Evolutionary conservation across 2,329 filamentous ascomycete species (phyloP), one percentile per base, ranked within the genome.

Genomic region (Stenocarpella maydis): DNA sequence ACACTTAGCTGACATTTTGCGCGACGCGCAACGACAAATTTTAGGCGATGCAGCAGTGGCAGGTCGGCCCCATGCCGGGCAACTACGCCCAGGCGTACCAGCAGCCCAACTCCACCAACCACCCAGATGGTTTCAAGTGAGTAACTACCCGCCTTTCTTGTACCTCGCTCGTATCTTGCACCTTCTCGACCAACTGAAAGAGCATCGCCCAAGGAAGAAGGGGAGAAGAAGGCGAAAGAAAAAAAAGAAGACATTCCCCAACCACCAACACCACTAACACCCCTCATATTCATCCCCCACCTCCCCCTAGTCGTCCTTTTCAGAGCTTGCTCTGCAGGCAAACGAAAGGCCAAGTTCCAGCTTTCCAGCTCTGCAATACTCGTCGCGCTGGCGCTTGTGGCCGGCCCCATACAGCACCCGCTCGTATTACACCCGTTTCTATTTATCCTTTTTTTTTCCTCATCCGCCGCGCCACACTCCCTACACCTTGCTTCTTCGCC

Each of bases 41-140:
- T 58, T 70, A 87, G 85, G 85, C 80, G 80, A 88, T 88, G 86
- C 84, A 88, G 82, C 85, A 87, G 80, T 88, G 86, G 86, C 85
- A 87, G 80, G 84, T 88, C 79, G 85, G 86, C 81, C 85, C 86
- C 74, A 83, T 88, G 80, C 65, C 54, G 67, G 69, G 63, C 37
- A n/a, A n/a, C 60, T 39, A 50, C 43, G 50, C 31, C 50, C 45
- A 53, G 41, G 53, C 52, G 61, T 69, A 64, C 61, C 83, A 87
- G 77, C 77, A 83, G 83, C 78, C 77, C 77, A 85, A 83, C 80
- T 81, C 82, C 79, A 81, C 84, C 75, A 85, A 86, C 76, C 84
- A 85, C 76, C 81, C 83, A 45, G 85, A 84, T 80, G 85, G 87
- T 73, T 85, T 87, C 79, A 85, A 87, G 86, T 88, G 82, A 88